phyloP scores from a whole-genome alignment of 257 asterid species.

The Ophiorrhiza pumila region DNA sequence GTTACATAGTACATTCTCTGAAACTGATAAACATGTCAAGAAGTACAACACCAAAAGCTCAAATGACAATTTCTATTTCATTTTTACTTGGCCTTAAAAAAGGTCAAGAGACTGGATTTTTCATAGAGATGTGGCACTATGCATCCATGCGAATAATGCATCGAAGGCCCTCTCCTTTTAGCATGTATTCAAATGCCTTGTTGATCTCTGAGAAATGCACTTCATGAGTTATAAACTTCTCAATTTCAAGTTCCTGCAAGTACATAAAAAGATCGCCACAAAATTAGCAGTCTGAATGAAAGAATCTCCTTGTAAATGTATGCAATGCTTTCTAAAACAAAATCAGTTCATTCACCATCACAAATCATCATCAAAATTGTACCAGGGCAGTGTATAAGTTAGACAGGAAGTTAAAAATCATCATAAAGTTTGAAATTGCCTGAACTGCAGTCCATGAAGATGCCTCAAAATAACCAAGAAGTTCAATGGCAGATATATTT shows the following conservation, averaged over 20 bases:
- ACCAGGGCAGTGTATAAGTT: no score
- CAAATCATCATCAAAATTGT: no score
- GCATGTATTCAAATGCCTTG: constrained; percentile 30
- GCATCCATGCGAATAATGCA: constrained; percentile 14
- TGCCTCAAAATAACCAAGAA: no score
- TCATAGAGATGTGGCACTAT: background rate
- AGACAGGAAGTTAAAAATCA: no score
- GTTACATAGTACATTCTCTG: background rate
- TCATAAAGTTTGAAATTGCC: background rate
- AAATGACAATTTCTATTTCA: no score
- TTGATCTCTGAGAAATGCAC: constrained; percentile 23
- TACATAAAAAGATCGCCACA: background rate
- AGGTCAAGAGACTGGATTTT: background rate
- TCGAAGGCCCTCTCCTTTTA: constrained; percentile 22
- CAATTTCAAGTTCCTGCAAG: constrained; percentile 25
- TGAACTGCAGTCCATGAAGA: no score
- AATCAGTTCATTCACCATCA: no score
- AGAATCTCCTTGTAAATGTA: background rate
- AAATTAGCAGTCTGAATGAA: no score
- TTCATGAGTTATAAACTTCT: constrained; percentile 31
- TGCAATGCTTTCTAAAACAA: background rate
- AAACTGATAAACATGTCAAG: no score
- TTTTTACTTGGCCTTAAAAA: background rate
- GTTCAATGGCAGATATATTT: no score
- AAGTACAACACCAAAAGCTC: background rate